These are phyloP conservation scores for Balamuthia mandrillaris DNA, from an alignment of 208 protist genomes.

Conservation along the genomic window DNA sequence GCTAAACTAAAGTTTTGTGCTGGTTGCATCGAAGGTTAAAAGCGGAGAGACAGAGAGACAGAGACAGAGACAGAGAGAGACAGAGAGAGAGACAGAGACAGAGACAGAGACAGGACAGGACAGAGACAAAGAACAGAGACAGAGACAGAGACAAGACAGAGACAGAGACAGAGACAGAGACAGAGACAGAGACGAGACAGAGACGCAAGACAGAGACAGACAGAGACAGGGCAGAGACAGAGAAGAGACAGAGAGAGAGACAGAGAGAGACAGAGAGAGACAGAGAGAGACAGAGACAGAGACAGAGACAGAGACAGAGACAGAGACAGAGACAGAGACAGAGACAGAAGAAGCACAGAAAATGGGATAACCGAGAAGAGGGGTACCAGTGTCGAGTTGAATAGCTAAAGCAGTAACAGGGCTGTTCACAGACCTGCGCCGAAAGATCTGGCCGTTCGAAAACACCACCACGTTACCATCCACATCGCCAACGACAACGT, in stretches of 20 bases:
- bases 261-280: neutral
- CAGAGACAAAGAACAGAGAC: no score
- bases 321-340: neutral
- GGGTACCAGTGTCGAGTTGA: neutral
- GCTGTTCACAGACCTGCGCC: neutral
- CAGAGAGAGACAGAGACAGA: neutral
- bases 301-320: neutral
- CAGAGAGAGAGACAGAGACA: neutral
- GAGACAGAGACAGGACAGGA: no score
- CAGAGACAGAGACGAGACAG: neutral
- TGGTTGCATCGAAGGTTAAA: neutral
- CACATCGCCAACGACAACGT: constrained; percentile 4
- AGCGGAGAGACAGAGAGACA: neutral
- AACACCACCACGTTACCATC: constrained; percentile 9
- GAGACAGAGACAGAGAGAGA: neutral
- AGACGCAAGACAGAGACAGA: neutral
- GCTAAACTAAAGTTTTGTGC: neutral
- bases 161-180: neutral
- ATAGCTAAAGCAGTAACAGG: constrained; percentile 1
- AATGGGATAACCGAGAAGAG: no score
- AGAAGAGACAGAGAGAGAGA: neutral
- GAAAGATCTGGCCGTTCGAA: neutral
- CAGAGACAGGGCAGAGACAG: neutral
- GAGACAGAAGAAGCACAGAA: no score
- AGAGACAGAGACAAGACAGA: neutral